Evolutionary conservation across 2,329 filamentous ascomycete species (phyloP).

Genomic region (Gnomoniopsis sp.): DNA sequence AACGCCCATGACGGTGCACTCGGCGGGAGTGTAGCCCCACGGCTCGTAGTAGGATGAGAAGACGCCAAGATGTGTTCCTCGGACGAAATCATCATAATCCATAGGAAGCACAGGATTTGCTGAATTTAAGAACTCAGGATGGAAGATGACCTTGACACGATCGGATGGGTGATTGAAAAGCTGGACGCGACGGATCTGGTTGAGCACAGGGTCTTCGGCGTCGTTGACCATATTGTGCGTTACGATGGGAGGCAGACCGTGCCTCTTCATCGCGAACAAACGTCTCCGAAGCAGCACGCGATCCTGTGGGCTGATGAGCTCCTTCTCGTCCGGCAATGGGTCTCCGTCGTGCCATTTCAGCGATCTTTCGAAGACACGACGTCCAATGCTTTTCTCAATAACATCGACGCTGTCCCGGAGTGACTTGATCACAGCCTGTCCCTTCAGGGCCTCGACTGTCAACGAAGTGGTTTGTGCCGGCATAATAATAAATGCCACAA

Average conservation of each 20-base stretch:
- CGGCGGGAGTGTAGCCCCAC: constrained; percentile 97
- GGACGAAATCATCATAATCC: constrained; percentile 98
- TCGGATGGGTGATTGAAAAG: constrained; percentile 95
- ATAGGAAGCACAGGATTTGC: constrained; percentile 91
- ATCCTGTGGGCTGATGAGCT: constrained; percentile 87
- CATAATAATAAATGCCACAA: constrained; percentile 99
- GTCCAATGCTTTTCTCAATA: constrained; percentile 89
- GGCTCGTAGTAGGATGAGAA: constrained; percentile 99
- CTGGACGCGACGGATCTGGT: constrained; percentile 92
- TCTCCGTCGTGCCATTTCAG: constrained; percentile 95
- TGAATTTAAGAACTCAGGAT: constrained; percentile 95
- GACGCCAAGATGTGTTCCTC: constrained; percentile 90
- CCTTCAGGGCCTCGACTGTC: constrained; percentile 92
- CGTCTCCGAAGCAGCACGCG: constrained; percentile 87
- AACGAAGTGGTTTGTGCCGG: constrained; percentile 93
- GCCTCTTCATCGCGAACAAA: constrained; percentile 94
- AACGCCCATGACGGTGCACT: constrained; percentile 98
- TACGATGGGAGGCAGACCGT: constrained; percentile 87
- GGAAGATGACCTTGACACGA: constrained; percentile 96
- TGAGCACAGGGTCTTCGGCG: constrained; percentile 86
- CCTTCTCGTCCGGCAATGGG: constrained; percentile 92
- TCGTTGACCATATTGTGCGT: constrained; percentile 99
- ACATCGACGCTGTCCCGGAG: constrained; percentile 88
- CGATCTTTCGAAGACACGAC: constrained; percentile 90
- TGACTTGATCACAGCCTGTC: constrained; percentile 96